Evolutionary conservation across 169 alveolate species (phyloP), one percentile per base, ranked within the genome.

Genomic region (Plasmodium inui): DNA sequence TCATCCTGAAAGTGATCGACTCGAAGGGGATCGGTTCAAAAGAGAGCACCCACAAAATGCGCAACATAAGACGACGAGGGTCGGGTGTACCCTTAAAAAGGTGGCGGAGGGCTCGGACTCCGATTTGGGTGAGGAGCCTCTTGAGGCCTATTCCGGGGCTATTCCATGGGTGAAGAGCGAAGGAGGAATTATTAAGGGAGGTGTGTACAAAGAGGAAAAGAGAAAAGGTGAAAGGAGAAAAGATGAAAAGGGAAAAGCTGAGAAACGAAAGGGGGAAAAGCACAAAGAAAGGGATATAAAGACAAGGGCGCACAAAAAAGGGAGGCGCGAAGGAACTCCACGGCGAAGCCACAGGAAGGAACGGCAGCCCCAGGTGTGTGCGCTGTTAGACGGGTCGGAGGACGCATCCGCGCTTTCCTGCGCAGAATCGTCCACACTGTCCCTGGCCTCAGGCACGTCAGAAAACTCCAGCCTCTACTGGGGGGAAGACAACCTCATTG

Each of bases 401-500:
- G 10, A 67, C 28, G 19, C 28, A 9, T 14, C 19, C 8, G 34
- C 26, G n/a, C 30, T 30, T 3, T 39, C 17, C n/a, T 70, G 55
- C 26, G 8, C 32, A 9, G 74, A 41, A 32, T 4, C 86, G 76
- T 86, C 78, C 70, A 46, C 71, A n/a, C 14, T 46, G 8, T 86
- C 93, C n/a, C 22, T 76, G 44, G 67, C 37, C 26, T 76, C 85
- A 32, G 79, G 80, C 8, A 55, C 26, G 39, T 74, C 82, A 39
- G 57, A 73, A n/a, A 79, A 30, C 7, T 53, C 88, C 5, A 89
- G 39, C 55, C 70, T 67, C 41, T 46, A 19, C 17, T 17, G 34
- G 72, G 90, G 67, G n/a, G 53, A 30, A 10, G 93, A 86, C 37
- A 50, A 28, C 32, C 72, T 89, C 46, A 70, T 89, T 79, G 72